phyloP scores from a whole-genome alignment of 2,329 filamentous ascomycete genomes.

The Neurospora crassa region DNA sequence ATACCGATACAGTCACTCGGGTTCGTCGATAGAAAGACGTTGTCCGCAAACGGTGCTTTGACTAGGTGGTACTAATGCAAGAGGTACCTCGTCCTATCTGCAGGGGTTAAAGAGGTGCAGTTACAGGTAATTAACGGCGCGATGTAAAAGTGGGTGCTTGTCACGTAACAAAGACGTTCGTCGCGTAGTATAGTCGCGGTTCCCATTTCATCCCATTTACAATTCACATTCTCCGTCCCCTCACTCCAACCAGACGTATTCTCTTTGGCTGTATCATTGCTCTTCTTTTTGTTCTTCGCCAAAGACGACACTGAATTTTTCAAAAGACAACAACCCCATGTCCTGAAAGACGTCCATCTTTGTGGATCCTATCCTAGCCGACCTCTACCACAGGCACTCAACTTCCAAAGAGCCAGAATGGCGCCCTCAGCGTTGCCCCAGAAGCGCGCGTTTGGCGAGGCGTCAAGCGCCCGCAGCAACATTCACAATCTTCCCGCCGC shows the following conservation, averaged over 20 bases:
- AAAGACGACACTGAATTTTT: background rate
- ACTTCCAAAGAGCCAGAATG: constrained; percentile 8
- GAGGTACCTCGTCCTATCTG: background rate
- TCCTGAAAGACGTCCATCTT: background rate
- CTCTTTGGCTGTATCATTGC: background rate
- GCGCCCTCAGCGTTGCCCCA: constrained; percentile 45
- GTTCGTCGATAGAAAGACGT: background rate
- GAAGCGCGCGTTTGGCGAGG: constrained; percentile 64
- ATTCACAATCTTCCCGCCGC: constrained; percentile 50
- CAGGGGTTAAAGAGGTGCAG: background rate
- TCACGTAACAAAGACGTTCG: background rate
- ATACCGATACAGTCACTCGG: background rate
- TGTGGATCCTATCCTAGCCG: background rate
- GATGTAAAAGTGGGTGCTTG: background rate
- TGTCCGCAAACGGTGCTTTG: background rate
- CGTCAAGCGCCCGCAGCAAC: constrained; percentile 54
- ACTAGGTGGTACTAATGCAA: background rate
- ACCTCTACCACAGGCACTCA: background rate
- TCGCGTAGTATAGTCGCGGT: background rate
- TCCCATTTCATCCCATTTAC: background rate
- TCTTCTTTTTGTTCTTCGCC: background rate
- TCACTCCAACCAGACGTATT: background rate
- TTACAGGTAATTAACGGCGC: background rate
- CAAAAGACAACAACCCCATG: background rate
- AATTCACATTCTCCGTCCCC: background rate